phyloP scores from a whole-genome alignment of 257 asterid genomes.

The Gentiana macrophylla region DNA sequence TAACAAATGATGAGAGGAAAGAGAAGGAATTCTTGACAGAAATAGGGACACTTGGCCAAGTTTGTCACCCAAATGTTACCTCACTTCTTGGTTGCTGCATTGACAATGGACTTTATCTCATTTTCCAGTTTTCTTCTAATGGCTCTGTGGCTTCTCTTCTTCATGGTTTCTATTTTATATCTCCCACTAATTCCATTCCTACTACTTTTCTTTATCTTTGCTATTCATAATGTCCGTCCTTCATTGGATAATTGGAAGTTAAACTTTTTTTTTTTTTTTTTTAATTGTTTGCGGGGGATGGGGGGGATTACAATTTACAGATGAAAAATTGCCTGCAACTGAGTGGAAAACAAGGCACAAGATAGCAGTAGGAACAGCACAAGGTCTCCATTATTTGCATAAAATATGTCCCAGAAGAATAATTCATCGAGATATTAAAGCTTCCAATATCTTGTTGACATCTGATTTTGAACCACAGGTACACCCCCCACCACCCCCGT shows the following conservation, averaged over 20 bases:
- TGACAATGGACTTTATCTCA: slow-evolving; percentile 78
- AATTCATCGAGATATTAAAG: slow-evolving; percentile 81
- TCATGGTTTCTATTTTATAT: slow-evolving; percentile 34
- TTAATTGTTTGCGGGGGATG: too few relatives aligned
- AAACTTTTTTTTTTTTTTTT: too few relatives aligned
- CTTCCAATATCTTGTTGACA: slow-evolving; percentile 62
- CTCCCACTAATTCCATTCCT: too few relatives aligned
- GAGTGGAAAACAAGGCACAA: slow-evolving; percentile 88
- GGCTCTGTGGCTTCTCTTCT: slow-evolving; percentile 90
- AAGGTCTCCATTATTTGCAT: slow-evolving; percentile 80
- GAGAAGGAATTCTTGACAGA: slow-evolving; percentile 83
- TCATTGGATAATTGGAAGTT: too few relatives aligned
- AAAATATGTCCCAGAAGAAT: slow-evolving; percentile 86
- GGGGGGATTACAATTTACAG: slow-evolving; percentile 14
- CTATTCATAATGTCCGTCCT: background rate
- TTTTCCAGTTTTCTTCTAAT: slow-evolving; percentile 83
- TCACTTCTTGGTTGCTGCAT: slow-evolving; percentile 77
- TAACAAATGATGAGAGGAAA: slow-evolving; percentile 68
- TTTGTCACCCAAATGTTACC: slow-evolving; percentile 70
- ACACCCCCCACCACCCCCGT: background rate
- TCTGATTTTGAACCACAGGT: slow-evolving; percentile 92
- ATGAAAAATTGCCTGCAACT: slow-evolving; percentile 47
- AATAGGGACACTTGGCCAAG: slow-evolving; percentile 86
- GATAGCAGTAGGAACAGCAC: slow-evolving; percentile 81
- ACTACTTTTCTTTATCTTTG: background rate